Evolutionary conservation across 257 asterid species (phyloP).

Genomic region (Gynochthodes officinalis): DNA sequence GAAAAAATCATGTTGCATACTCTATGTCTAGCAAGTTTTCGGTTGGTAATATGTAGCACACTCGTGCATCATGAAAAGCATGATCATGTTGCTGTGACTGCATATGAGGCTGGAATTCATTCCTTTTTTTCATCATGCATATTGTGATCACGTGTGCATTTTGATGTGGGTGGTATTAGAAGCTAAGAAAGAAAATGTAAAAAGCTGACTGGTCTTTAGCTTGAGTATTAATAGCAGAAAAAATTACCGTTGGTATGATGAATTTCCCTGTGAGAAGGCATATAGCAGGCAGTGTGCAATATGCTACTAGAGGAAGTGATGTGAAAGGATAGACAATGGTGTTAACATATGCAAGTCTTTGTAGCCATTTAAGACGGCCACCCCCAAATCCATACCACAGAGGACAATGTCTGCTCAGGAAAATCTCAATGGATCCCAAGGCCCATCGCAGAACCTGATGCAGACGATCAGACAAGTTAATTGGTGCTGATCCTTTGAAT

Average conservation of each 20-base stretch:
- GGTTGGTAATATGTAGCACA: no score
- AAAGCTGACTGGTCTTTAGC: no score
- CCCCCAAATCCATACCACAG: conserved; percentile 95
- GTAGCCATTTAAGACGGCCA: conserved; percentile 89
- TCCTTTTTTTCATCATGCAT: background rate
- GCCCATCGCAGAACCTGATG: conserved; percentile 99
- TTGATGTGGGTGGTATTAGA: background rate
- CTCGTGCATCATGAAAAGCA: no score
- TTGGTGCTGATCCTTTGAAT: conserved; percentile 97
- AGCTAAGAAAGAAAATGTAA: background rate
- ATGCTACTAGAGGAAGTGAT: conserved; percentile 87
- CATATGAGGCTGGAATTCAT: background rate
- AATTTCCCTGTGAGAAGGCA: conserved; percentile 92
- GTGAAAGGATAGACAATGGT: conserved; percentile 97
- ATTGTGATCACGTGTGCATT: no score
- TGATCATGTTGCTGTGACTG: no score
- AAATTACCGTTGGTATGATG: conserved; percentile 89
- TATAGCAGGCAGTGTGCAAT: conserved; percentile 76
- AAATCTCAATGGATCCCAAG: conserved; percentile 90
- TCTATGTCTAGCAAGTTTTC: background rate
- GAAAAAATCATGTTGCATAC: background rate
- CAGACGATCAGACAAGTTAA: conserved; percentile 92
- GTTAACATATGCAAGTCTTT: conserved; percentile 86
- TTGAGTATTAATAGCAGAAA: no score
- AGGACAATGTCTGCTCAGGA: conserved; percentile 93